Evolutionary conservation across 345 rosid species (phyloP).

Genomic region (Turritis glabra): DNA sequence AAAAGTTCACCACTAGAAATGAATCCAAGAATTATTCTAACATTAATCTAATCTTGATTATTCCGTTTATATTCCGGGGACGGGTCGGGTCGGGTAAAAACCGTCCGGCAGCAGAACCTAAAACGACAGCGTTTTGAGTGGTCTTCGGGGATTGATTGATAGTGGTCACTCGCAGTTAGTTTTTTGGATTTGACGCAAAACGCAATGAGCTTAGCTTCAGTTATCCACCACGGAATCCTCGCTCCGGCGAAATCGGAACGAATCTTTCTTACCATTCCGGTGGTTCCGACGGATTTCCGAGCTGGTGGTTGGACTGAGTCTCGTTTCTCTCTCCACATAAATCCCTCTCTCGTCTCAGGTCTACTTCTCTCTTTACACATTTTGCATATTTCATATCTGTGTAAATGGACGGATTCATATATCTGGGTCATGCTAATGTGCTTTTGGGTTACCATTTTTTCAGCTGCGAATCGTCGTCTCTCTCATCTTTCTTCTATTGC

Average conservation of each 20-base stretch:
- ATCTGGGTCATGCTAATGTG: slow-evolving; percentile 8
- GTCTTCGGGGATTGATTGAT: slow-evolving; percentile 18
- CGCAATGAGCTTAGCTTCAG: slow-evolving; percentile 68
- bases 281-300: slow-evolving; percentile 33
- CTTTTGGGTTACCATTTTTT: slow-evolving; percentile 26
- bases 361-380: background rate
- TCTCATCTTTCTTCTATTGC: slow-evolving; percentile 36
- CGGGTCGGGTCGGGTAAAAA: slow-evolving; percentile 10
- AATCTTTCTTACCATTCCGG: slow-evolving; percentile 41
- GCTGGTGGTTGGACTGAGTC: slow-evolving; percentile 42
- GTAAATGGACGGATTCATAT: background rate
- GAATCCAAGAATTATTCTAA: no score
- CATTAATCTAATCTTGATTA: no score
- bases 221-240: slow-evolving; percentile 50
- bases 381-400: background rate
- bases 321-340: slow-evolving; percentile 39
- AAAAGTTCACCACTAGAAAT: no score
- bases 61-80: no score
- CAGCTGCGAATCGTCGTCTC: slow-evolving; percentile 43
- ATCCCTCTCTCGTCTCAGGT: slow-evolving; percentile 44
- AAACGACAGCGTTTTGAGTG: slow-evolving; percentile 14
- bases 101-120: background rate
- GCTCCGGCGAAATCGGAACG: slow-evolving; percentile 49
- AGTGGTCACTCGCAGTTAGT: slow-evolving; percentile 22
- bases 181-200: slow-evolving; percentile 16